Conservation (phyloP, 306 rosid genomes). For the Fagus crenata region DNA sequence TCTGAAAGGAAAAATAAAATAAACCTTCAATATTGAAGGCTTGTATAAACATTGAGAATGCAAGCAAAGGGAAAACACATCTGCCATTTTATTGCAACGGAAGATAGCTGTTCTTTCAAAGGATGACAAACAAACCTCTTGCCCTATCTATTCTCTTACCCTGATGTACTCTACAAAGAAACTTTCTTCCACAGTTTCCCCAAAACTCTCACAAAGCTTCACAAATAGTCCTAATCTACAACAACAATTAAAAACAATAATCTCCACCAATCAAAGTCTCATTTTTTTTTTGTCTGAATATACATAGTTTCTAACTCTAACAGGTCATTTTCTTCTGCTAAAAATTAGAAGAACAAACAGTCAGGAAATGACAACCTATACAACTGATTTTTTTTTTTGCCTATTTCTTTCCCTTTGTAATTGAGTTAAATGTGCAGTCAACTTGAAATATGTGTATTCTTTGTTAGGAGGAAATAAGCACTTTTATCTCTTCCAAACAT, state of each 20-base stretch:
- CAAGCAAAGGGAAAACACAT: not conserved
- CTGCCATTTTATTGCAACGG: not conserved
- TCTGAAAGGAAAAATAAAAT: not conserved
- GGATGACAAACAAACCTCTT: constrained; percentile 7
- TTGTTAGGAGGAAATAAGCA: constrained; percentile 29
- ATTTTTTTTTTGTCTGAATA: constrained; percentile 34
- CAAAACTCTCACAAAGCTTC: constrained; percentile 41
- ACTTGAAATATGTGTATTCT: constrained; percentile 41
- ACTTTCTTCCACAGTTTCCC: constrained; percentile 3
- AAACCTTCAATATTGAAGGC: too few relatives aligned
- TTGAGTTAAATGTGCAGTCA: constrained; percentile 52
- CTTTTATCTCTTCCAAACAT: constrained; percentile 27
- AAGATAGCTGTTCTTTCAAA: not conserved
- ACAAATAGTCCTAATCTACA: constrained; percentile 46
- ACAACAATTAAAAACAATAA: constrained; percentile 44
- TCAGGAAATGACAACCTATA: constrained; percentile 75
- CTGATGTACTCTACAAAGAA: constrained; percentile 32
- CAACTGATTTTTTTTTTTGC: constrained; percentile 39
- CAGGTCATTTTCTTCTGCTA: constrained; percentile 78
- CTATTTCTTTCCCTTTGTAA: constrained; percentile 28
- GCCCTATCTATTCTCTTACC: constrained; percentile 9
- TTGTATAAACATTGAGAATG: too few relatives aligned
- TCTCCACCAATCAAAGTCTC: constrained; percentile 45
- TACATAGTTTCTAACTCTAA: constrained; percentile 45
- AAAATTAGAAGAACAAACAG: constrained; percentile 81